A percentile compares a stretch with the other conserved stretches of the same genome.
phyloP scores from a whole-genome alignment of 2,329 filamentous ascomycete species.

The Cryphonectria nitschkei region DNA sequence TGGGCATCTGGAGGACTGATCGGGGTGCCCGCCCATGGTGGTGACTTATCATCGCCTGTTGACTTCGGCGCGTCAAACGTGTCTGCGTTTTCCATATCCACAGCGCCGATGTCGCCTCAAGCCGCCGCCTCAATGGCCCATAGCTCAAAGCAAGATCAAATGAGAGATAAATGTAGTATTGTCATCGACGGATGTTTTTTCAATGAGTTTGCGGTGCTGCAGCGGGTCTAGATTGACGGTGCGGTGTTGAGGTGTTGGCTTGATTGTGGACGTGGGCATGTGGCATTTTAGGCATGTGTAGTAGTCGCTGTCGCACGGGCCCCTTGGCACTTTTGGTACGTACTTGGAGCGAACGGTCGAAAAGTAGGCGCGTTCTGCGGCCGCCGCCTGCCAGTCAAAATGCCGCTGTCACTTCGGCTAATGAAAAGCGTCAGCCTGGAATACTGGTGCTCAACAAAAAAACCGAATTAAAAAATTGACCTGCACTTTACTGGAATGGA shows the following conservation, averaged over 20 bases:
- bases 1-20: neutral
- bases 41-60: constrained; percentile 4
- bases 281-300: constrained; percentile 12
- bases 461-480: neutral
- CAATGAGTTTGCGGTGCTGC: neutral
- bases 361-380: constrained; percentile 15
- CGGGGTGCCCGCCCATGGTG: neutral
- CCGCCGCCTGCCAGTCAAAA: constrained; percentile 6
- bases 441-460: constrained; percentile 1
- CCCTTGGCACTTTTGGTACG: neutral
- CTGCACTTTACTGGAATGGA: neutral
- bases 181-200: neutral
- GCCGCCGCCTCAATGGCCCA: constrained; percentile 13
- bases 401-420: neutral
- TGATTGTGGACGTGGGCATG: constrained; percentile 10
- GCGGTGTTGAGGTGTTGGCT: constrained; percentile 10
- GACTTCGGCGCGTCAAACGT: constrained; percentile 10
- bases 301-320: constrained; percentile 14
- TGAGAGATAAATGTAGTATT: constrained; percentile 2
- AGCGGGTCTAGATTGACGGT: neutral
- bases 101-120: constrained; percentile 11
- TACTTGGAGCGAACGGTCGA: constrained; percentile 1
- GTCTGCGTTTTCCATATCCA: constrained; percentile 13
- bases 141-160: neutral
- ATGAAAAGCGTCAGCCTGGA: neutral